phyloP scores from a whole-genome alignment of 2,329 filamentous ascomycete species.

The Stachybotrys chlorohalonatus region DNA sequence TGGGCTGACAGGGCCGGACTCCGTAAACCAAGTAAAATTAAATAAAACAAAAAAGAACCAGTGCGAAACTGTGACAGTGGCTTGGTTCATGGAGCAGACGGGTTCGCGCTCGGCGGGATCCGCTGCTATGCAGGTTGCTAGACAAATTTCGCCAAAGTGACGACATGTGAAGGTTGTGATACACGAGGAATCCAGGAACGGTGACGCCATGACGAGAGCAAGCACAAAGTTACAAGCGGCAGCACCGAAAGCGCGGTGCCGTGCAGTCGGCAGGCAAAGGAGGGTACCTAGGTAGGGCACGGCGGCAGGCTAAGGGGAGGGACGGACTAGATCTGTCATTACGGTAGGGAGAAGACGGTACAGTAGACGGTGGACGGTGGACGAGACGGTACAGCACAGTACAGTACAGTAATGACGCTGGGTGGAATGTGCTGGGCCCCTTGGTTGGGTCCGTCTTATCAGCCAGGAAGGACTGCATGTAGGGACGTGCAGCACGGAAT shows the following conservation, averaged over 20 bases:
- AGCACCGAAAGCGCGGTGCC: no score
- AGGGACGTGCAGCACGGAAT: no score
- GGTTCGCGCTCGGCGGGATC: background rate
- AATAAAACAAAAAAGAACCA: no score
- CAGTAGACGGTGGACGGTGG: background rate
- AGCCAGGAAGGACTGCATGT: no score
- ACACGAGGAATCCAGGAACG: background rate
- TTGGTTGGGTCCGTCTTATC: background rate
- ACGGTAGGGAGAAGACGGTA: background rate
- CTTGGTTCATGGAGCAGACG: background rate
- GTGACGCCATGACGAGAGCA: background rate
- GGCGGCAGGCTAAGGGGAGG: no score
- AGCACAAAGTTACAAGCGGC: no score
- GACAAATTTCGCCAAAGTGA: background rate
- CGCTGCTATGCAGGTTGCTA: background rate
- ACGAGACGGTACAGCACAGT: background rate
- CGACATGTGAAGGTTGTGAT: background rate
- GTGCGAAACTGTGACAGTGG: no score
- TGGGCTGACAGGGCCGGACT: no score
- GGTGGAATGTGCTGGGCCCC: background rate
- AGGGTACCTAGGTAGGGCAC: no score
- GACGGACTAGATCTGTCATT: no score
- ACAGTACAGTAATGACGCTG: background rate
- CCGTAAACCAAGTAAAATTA: no score
- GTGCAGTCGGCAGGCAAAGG: no score